Evolutionary conservation across 768 basidiomycete genomes (phyloP).

Genomic region (Suillus luteus): DNA sequence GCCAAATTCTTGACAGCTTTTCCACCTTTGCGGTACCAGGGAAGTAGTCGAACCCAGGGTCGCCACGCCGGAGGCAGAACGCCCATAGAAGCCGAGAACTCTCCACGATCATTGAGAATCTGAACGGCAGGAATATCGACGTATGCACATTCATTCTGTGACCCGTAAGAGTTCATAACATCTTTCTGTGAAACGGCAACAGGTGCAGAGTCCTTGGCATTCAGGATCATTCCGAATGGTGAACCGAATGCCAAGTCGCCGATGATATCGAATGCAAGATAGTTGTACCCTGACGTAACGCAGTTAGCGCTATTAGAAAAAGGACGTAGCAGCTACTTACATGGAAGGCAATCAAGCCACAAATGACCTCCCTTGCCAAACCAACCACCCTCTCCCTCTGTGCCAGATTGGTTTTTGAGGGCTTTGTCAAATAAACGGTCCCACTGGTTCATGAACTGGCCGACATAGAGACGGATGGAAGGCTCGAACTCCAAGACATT

Average conservation of each 20-base stretch:
- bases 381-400: slow-evolving; percentile 66
- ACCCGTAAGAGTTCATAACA: slow-evolving; percentile 59
- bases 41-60: slow-evolving; percentile 61
- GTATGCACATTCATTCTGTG: slow-evolving; percentile 45
- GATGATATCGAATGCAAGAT: slow-evolving; percentile 75
- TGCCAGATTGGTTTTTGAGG: slow-evolving; percentile 54
- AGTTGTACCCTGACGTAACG: slow-evolving; percentile 50
- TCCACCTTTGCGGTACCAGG: slow-evolving; percentile 75
- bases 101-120: slow-evolving; percentile 87
- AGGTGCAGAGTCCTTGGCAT: slow-evolving; percentile 70
- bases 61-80: slow-evolving; percentile 73
- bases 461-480: slow-evolving; percentile 63
- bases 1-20: slow-evolving; percentile 72
- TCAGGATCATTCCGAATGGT: slow-evolving; percentile 86
- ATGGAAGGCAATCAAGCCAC: slow-evolving; percentile 76
- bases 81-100: slow-evolving; percentile 84
- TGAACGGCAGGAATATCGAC: slow-evolving; percentile 74
- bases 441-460: slow-evolving; percentile 69
- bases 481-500: slow-evolving; percentile 86
- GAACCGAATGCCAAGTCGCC: slow-evolving; percentile 86
- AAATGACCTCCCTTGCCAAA: slow-evolving; percentile 59
- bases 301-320: slow-evolving; percentile 13
- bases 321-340: slow-evolving; percentile 31
- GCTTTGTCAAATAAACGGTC: slow-evolving; percentile 64
- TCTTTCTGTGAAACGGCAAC: slow-evolving; percentile 59